A percentile compares a stretch with the other conserved stretches of the same genome.
Evolutionary conservation across 208 protist species (phyloP).

Genomic region (Acanthamoeba sp.): DNA sequence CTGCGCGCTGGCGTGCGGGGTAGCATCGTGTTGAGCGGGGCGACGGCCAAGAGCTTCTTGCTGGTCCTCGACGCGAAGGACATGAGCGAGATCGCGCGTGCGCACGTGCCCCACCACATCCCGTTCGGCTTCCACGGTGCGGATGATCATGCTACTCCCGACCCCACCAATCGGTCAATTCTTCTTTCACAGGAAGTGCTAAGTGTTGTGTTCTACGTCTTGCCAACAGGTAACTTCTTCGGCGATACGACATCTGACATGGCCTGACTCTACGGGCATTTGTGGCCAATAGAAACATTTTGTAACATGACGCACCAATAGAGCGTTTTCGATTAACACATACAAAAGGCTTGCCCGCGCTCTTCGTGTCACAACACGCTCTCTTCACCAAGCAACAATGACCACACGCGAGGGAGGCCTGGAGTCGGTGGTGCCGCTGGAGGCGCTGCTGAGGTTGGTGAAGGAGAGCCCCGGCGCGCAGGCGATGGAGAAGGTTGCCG

Average conservation of each 20-base stretch:
- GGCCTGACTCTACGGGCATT: neutral
- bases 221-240: constrained; percentile 3
- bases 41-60: constrained; percentile 31
- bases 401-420: too few species aligned
- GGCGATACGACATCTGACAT: neutral
- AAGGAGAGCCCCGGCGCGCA: too few species aligned
- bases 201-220: neutral
- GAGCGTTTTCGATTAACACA: too few species aligned
- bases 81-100: constrained; percentile 3
- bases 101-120: constrained; percentile 13
- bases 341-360: too few species aligned
- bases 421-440: too few species aligned
- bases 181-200: too few species aligned
- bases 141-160: neutral
- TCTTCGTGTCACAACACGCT: neutral
- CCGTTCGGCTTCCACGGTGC: constrained; percentile 28
- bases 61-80: neutral
- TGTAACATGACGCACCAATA: too few species aligned
- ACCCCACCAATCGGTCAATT: neutral
- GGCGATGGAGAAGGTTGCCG: neutral
- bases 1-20: too few species aligned
- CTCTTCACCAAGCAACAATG: too few species aligned
- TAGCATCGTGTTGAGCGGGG: neutral
- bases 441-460: too few species aligned
- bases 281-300: neutral